These are phyloP conservation scores for Paraleonurus japonicus DNA, from an alignment of 257 asterid genomes.

Conservation along the genomic window DNA sequence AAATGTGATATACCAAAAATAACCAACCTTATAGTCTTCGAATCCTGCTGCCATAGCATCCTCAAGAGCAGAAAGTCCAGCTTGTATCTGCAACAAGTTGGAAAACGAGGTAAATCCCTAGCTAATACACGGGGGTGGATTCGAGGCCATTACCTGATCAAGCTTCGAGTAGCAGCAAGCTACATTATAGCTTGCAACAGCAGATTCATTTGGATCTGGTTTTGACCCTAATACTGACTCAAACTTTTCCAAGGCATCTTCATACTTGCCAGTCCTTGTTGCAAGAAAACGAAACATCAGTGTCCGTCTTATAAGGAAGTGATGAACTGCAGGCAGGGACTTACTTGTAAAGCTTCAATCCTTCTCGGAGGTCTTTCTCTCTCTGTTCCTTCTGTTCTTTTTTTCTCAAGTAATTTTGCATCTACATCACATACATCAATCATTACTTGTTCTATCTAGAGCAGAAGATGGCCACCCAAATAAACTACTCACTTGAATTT, in stretches of 20 bases:
- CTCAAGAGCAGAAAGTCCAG: constrained; percentile 78
- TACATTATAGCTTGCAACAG: constrained; percentile 87
- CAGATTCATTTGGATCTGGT: constrained; percentile 70
- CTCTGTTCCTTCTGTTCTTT: constrained; percentile 70
- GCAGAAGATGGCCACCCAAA: neutral
- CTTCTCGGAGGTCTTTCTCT: constrained; percentile 79
- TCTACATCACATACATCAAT: constrained; percentile 34
- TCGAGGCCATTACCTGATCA: constrained; percentile 50
- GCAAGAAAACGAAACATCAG: neutral
- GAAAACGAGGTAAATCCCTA: neutral
- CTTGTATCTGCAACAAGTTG: constrained; percentile 58
- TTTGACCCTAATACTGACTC: constrained; percentile 88
- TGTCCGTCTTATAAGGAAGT: neutral
- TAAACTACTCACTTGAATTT: constrained; percentile 67
- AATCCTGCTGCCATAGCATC: constrained; percentile 67
- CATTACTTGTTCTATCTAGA: neutral
- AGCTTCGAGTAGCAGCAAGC: constrained; percentile 96
- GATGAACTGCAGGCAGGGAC: constrained; percentile 19
- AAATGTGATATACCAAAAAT: neutral
- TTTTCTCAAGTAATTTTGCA: constrained; percentile 61
- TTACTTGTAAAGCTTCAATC: constrained; percentile 81
- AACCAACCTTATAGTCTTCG: constrained; percentile 66
- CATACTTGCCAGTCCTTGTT: constrained; percentile 67
- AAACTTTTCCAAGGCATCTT: constrained; percentile 78
- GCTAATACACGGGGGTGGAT: neutral